These are phyloP conservation scores for Chlamydomonas schloesseri DNA, from an alignment of 139 green algal species.

Conservation along the genomic window DNA sequence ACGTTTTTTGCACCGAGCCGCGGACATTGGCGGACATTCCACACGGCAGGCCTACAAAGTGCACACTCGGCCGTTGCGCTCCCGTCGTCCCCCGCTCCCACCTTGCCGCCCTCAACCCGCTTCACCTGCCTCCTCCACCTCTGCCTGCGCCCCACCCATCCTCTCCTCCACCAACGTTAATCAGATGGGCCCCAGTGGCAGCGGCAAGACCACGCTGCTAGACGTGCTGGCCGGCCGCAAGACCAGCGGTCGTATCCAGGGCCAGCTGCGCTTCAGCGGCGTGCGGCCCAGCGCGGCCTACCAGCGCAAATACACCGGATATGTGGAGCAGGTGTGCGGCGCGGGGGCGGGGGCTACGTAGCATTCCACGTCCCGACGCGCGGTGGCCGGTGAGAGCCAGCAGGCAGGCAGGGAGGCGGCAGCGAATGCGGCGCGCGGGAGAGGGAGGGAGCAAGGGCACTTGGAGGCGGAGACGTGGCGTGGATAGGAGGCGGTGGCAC, in stretches of 20 bases:
- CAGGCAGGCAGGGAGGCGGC: neutral
- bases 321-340: constrained; percentile 47
- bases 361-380: too few relatives aligned
- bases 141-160: neutral
- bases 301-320: constrained; percentile 63
- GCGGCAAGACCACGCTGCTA: constrained; percentile 88
- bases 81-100: too few relatives aligned
- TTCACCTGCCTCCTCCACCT: neutral
- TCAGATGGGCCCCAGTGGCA: constrained; percentile 81
- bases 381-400: neutral
- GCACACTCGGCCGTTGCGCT: too few relatives aligned
- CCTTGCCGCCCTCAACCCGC: too few relatives aligned
- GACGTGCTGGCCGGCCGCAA: constrained; percentile 67
- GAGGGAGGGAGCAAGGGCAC: too few relatives aligned
- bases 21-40: too few relatives aligned
- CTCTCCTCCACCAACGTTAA: neutral
- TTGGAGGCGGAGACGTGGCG: too few relatives aligned
- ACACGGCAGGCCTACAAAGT: too few relatives aligned
- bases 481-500: too few relatives aligned
- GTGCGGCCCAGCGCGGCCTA: constrained; percentile 64
- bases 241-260: constrained; percentile 53
- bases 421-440: neutral
- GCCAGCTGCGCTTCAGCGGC: constrained; percentile 74
- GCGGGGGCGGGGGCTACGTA: too few relatives aligned
- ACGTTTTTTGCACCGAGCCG: too few relatives aligned